Evolutionary conservation across 2,329 filamentous ascomycete species (phyloP).

Genomic region (Gnomoniopsis smithogilvyi): DNA sequence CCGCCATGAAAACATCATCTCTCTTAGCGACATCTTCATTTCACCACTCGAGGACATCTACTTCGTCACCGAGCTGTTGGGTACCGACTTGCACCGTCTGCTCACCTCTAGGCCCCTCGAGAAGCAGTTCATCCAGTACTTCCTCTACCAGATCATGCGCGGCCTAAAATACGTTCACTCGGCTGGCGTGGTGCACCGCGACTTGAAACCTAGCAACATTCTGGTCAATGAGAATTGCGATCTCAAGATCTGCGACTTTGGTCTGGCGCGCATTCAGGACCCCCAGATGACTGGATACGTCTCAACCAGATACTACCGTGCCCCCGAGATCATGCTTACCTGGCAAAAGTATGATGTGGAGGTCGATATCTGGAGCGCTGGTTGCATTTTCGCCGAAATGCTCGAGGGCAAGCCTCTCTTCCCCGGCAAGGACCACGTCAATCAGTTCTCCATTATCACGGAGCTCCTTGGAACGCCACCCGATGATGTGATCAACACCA

Average conservation of each 20-base stretch:
- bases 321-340: slow-evolving; percentile 99
- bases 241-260: slow-evolving; percentile 99
- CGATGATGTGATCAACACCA: slow-evolving; percentile 97
- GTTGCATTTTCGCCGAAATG: slow-evolving; percentile 99
- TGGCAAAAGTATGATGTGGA: slow-evolving; percentile 99
- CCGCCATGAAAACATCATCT: slow-evolving; percentile 93
- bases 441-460: slow-evolving; percentile 99
- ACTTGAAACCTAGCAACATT: slow-evolving; percentile 98
- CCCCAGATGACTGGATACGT: slow-evolving; percentile 99
- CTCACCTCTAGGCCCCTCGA: slow-evolving; percentile 93
- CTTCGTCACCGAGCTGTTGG: slow-evolving; percentile 96
- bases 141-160: slow-evolving; percentile 97
- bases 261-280: slow-evolving; percentile 94
- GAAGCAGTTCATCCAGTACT: slow-evolving; percentile 99
- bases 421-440: slow-evolving; percentile 98
- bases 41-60: slow-evolving; percentile 98
- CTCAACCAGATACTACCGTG: slow-evolving; percentile 96
- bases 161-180: slow-evolving; percentile 99
- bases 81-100: slow-evolving; percentile 92
- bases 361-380: slow-evolving; percentile 98
- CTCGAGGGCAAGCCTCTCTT: slow-evolving; percentile 97
- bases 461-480: slow-evolving; percentile 94
- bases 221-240: slow-evolving; percentile 99
- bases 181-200: slow-evolving; percentile 93
- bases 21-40: slow-evolving; percentile 98